Conservation (phyloP, 75 land plant species). For the Cupressus sempervirens region DNA sequence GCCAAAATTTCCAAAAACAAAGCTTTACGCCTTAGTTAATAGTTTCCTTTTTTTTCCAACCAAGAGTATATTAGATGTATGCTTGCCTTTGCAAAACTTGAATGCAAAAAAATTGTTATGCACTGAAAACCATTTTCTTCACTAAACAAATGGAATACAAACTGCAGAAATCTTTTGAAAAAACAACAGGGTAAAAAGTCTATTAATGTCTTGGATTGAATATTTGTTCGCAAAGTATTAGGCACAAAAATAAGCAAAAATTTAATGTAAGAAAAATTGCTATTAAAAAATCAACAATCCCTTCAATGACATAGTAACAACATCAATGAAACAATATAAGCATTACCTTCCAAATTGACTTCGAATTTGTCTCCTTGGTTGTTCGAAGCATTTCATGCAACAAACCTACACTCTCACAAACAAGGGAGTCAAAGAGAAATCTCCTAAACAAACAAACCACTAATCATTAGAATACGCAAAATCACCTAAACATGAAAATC, state of each 20-base stretch:
- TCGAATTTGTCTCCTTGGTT: slow-evolving; percentile 47
- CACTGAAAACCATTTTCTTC: background rate
- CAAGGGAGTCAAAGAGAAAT: background rate
- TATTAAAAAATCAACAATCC: background rate
- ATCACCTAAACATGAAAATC: background rate
- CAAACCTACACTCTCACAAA: slow-evolving; percentile 44
- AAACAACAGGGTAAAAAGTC: background rate
- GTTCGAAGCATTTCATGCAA: slow-evolving; percentile 88
- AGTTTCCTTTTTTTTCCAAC: background rate
- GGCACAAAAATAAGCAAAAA: background rate
- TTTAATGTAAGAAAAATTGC: background rate
- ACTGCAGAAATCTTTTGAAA: background rate
- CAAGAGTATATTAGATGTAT: background rate
- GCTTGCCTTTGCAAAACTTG: background rate
- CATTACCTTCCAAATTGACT: slow-evolving; percentile 77
- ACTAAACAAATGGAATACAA: background rate
- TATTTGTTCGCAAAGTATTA: background rate
- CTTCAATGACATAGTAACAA: background rate
- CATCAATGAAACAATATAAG: background rate
- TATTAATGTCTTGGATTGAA: background rate
- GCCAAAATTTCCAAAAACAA: background rate
- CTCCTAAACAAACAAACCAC: slow-evolving; percentile 1
- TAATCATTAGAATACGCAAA: background rate
- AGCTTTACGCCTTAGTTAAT: background rate
- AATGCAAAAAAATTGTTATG: background rate